phyloP scores from a whole-genome alignment of 2,329 filamentous ascomycete species.

The Cryphonectria naterciae region DNA sequence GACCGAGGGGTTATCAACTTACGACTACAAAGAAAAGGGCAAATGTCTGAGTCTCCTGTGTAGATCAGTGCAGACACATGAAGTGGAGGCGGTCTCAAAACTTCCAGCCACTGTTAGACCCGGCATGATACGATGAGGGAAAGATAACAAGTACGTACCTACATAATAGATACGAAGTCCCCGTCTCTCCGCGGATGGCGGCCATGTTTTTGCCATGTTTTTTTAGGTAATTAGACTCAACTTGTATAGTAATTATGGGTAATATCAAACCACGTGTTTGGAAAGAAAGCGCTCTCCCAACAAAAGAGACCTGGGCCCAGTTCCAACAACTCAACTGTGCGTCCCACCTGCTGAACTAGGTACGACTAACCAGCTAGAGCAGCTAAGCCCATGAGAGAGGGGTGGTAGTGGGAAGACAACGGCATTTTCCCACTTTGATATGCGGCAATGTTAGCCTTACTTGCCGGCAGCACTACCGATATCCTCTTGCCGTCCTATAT shows the following conservation, averaged over 20 bases:
- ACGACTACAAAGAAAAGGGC: background rate
- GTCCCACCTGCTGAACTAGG: slow-evolving; percentile 1
- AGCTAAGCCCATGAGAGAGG: background rate
- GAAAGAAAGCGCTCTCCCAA: background rate
- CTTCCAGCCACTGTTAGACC: background rate
- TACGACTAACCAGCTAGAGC: slow-evolving; percentile 2
- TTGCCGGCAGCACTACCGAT: slow-evolving; percentile 9
- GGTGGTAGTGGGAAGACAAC: background rate
- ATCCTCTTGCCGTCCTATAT: slow-evolving; percentile 9
- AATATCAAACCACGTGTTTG: slow-evolving; percentile 2
- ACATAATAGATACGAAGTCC: background rate
- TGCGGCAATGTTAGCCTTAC: slow-evolving; percentile 1
- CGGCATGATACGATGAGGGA: background rate
- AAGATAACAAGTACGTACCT: background rate
- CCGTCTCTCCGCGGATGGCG: slow-evolving; percentile 5
- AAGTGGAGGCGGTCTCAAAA: background rate
- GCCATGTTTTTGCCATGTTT: background rate
- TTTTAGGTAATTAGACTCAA: background rate
- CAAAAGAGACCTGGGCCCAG: background rate
- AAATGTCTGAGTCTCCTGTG: background rate
- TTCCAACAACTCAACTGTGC: background rate
- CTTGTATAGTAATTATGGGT: background rate
- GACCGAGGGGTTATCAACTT: background rate
- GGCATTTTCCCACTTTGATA: background rate
- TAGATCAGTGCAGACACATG: background rate